These are phyloP conservation scores for Mycosphaerelloides madeirae DNA, from an alignment of 2,329 filamentous ascomycete species.

Conservation along the genomic window DNA sequence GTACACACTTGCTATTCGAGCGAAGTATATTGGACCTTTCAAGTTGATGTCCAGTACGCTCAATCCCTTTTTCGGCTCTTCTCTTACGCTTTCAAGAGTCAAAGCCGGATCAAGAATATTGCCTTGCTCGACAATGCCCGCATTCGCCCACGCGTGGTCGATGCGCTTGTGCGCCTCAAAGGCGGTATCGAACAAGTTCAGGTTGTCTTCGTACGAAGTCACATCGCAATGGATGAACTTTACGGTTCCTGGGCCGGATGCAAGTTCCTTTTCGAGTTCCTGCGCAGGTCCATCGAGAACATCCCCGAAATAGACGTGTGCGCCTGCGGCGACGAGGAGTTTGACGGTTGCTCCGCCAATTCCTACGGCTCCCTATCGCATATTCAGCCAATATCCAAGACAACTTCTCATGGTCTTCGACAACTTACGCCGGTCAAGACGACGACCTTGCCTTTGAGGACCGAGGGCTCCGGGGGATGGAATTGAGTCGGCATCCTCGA, in stretches of 20 bases:
- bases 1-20: slow-evolving; percentile 48
- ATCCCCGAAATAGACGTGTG: slow-evolving; percentile 46
- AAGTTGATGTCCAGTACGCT: slow-evolving; percentile 25
- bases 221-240: slow-evolving; percentile 45
- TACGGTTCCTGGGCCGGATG: slow-evolving; percentile 12
- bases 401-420: neutral
- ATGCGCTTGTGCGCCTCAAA: slow-evolving; percentile 43
- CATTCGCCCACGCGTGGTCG: slow-evolving; percentile 47
- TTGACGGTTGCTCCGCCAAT: slow-evolving; percentile 42
- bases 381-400: neutral
- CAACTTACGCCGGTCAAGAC: slow-evolving; percentile 30
- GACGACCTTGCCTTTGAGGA: slow-evolving; percentile 27
- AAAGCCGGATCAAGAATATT: slow-evolving; percentile 45
- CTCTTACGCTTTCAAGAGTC: slow-evolving; percentile 40
- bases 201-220: slow-evolving; percentile 42
- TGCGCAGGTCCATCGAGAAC: slow-evolving; percentile 34
- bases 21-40: slow-evolving; percentile 44
- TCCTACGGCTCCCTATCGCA: slow-evolving; percentile 40
- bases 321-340: slow-evolving; percentile 36
- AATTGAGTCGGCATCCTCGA: slow-evolving; percentile 23
- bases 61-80: slow-evolving; percentile 23
- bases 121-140: slow-evolving; percentile 42
- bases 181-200: slow-evolving; percentile 45
- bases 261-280: slow-evolving; percentile 28
- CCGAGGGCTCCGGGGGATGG: slow-evolving; percentile 10